Evolutionary conservation across 169 alveolate genomes (phyloP), one percentile per base, ranked within the genome.

Genomic region (Theileria annulata): DNA sequence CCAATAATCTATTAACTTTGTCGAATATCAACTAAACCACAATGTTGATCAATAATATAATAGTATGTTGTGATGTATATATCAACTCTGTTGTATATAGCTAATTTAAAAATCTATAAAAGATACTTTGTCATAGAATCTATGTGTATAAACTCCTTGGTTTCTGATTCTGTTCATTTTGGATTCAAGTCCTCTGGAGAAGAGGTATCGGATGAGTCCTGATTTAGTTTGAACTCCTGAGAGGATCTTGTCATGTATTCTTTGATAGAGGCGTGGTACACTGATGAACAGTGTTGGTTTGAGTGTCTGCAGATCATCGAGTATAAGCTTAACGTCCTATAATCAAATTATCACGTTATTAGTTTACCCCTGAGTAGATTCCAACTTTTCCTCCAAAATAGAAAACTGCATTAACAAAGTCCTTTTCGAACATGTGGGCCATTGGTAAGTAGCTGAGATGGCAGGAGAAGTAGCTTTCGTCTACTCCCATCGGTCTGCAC

Each of bases 341-440:
- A 42, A 42, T 10, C 13, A 10, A 10, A n/a, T 59, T 42, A 42
- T 10, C 3, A 42, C 15, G 17, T n/a, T 42, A 42, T 3, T 8
- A 17, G 15, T 12, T 13, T 69, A 69, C 96, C 23, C 99, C 99
- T 23, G 96, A 86, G 68, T 93, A 95, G 54, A 95, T 94, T 0
- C 98, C 98, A 5, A 94, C 84, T 77, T 86, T 63, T 25, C 94
- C 87, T 75, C 97, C 95, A 37, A 79, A 59, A 64, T 80, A 74
- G 89, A 86, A 84, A 30, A 90, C 79, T 27, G 88, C 80, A 58
- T 82, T 78, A 35, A 92, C 81, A 70, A 94, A 78, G 35, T 87
- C 74, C 78, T 98, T 93, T 80, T 97, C 99, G 86, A 95, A 95
- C 70, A 96, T 86, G 89, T 97, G 99, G 0, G 99, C 99, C 82